Evolutionary conservation across 2,329 filamentous ascomycete genomes (phyloP), one percentile per base, ranked within the genome.

Genomic region (Penicillium paneum): DNA sequence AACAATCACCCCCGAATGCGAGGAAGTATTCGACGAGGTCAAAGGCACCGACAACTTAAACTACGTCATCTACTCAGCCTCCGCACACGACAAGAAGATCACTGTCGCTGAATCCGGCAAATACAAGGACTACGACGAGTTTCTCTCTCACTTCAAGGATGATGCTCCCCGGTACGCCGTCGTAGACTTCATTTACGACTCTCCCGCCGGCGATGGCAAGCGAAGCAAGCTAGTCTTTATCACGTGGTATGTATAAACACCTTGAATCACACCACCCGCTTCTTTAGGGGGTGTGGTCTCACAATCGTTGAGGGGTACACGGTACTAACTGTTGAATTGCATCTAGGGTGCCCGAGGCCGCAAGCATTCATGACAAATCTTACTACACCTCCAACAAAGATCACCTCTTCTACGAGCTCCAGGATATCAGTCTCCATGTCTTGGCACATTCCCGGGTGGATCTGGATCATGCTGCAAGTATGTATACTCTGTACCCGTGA

Each of bases 321-420:
- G 13, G 10, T 52, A 21, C 50, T 60, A 15, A 58, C 52, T 17
- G 21, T 35, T 35, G 26, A 12, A 43, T 35, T 36, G n/a, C 17
- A 5, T 29, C 12, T 45, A 63, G 60, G 60, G 60, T 63, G 1
- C 60, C 60, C 0, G 60, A 61, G 41, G 43, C 13, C 19, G 57
- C 60, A 8, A 40, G 51, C 15, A 49, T 56, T 2, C 60, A 63
- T 46, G 60, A 63, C 13, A 58, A 56, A 19, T 49, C 57, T 19
- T 61, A 60, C 52, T 61, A 59, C 48, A 58, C 57, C 1, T 35
- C 50, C 1, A 63, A 63, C 46, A 63, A 63, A 34, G 60, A 63
- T 40, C 60, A 63, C 24, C 36, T 63, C 11, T 63, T 54, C 40
- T 41, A 54, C 5, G 39, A 51, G 1, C 51, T 63, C n/a, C 43